Evolutionary conservation across 1,139 yeast genomes (phyloP).

Genomic region (Candida sanyaensis): DNA sequence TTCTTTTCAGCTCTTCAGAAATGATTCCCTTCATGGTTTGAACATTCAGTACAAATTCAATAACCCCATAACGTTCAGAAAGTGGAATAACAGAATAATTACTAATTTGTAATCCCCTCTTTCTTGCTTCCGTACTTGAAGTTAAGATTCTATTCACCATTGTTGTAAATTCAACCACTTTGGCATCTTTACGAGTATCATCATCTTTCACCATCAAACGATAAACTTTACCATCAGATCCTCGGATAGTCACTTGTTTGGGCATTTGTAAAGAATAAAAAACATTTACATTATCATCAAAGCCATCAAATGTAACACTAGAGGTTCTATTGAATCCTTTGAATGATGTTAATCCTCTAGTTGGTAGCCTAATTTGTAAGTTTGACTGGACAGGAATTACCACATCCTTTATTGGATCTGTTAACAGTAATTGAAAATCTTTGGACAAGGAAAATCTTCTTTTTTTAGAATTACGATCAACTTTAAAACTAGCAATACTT

Average conservation of each 20-base stretch:
- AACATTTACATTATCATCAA: conserved; percentile 66
- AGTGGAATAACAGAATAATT: conserved; percentile 91
- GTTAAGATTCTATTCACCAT: conserved; percentile 76
- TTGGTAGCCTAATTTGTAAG: conserved; percentile 68
- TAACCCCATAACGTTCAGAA: conserved; percentile 83
- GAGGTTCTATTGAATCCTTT: conserved; percentile 57
- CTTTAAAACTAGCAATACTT: conserved; percentile 34
- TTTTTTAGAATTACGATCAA: conserved; percentile 31
- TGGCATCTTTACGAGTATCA: conserved; percentile 93
- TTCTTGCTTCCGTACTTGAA: conserved; percentile 69
- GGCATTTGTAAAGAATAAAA: conserved; percentile 88
- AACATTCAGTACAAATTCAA: conserved; percentile 91
- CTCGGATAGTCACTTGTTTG: conserved; percentile 71
- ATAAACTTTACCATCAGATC: conserved; percentile 74
- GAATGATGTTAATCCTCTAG: conserved; percentile 43
- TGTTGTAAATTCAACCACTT: conserved; percentile 89
- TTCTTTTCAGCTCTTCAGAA: conserved; percentile 41
- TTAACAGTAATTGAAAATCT: conserved; percentile 48
- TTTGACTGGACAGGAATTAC: conserved; percentile 83
- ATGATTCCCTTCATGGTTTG: conserved; percentile 76
- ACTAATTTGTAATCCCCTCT: conserved; percentile 67
- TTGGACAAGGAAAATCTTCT: conserved; percentile 37
- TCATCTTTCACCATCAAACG: conserved; percentile 84
- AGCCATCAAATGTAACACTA: conserved; percentile 53
- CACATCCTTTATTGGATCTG: conserved; percentile 58